These are phyloP conservation scores for Wickerhamomyces chambardii DNA, from an alignment of 805 yeast species.

Conservation along the genomic window DNA sequence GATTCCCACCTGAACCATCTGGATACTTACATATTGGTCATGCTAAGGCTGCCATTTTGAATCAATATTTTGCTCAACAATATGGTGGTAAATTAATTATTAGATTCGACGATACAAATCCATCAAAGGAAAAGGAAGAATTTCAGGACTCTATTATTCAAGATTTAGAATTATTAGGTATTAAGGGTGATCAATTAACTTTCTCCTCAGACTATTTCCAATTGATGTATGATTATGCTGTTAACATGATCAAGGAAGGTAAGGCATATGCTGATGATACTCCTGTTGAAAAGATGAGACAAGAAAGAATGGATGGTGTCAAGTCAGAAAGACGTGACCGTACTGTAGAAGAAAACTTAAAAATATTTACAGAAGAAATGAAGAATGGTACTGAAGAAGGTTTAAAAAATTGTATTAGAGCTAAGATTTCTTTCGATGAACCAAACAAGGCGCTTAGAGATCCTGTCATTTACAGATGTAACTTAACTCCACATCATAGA, in stretches of 20 bases:
- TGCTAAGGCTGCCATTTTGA: slow-evolving; percentile 95
- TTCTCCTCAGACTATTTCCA: slow-evolving; percentile 93
- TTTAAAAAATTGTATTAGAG: slow-evolving; percentile 86
- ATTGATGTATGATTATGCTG: slow-evolving; percentile 79
- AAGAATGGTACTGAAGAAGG: slow-evolving; percentile 91
- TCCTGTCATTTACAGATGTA: slow-evolving; percentile 96
- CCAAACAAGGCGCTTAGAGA: slow-evolving; percentile 94
- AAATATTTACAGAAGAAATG: slow-evolving; percentile 86
- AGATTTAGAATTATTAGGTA: slow-evolving; percentile 84
- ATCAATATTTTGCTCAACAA: slow-evolving; percentile 92
- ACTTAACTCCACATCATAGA: slow-evolving; percentile 96
- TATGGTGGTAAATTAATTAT: slow-evolving; percentile 95
- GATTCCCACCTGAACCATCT: slow-evolving; percentile 99
- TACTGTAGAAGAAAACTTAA: slow-evolving; percentile 84
- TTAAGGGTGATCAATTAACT: slow-evolving; percentile 83
- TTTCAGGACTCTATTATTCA: slow-evolving; percentile 91
- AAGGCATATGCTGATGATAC: slow-evolving; percentile 98
- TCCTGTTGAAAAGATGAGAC: slow-evolving; percentile 91
- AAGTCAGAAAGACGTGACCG: slow-evolving; percentile 90
- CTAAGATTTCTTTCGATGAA: slow-evolving; percentile 89
- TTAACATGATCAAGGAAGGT: slow-evolving; percentile 87
- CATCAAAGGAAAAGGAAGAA: slow-evolving; percentile 92
- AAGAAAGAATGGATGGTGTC: slow-evolving; percentile 97
- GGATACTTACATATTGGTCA: slow-evolving; percentile 99
- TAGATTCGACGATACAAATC: slow-evolving; percentile 98